Base-by-base conservation (phyloP, 1,139 yeast species). In the Hemisphaericaspora xylanilytica region DNA sequence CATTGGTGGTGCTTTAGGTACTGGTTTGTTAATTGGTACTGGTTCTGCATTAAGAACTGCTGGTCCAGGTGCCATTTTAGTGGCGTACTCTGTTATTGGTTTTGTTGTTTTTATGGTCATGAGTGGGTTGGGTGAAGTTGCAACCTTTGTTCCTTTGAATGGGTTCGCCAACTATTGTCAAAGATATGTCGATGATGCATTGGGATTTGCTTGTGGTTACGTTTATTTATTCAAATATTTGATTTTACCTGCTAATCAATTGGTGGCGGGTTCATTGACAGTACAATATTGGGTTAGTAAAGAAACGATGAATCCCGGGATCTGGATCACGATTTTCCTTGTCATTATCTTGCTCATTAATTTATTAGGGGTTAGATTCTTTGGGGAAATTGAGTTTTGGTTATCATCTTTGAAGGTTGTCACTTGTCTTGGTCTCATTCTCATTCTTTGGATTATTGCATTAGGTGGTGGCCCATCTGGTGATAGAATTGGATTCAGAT, bases 131-230 rank as follows among this genome's bases (percentile, higher is more conserved):
- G 89, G 90, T 35, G 92, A 83, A 61, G 78, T 84, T 66, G 85
- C 88, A n/a, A 71, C 88, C 12, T 81, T 74, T 51, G 69, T 80
- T 40, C 89, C 89, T 14, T 65, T 82, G 50, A 84, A 81, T 54
- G 88, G 88, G 24, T 82, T 81, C 58, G 78, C 87, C 21, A 82
- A 85, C 49, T 83, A 81, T 55, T 79, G 85, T 41, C 71, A 78
- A 38, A 67, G 89, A 45, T 83, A 80, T 51, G 79, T 77, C 41
- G 88, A 82, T 50, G 83, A 81, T 27, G 77, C 87, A 4, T 67
- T 83, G 37, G 90, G 89, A 2, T 82, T 81, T 59, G 88, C 88
- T 3, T 83, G 85, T 53, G 90, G 89, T 42, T 80, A 80, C 55
- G 70, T 73, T 16, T 83, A 83, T 58, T 68, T 79, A 49, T 69